Conservation (phyloP, 306 rosid genomes). For the Sesbania bispinosa region DNA sequence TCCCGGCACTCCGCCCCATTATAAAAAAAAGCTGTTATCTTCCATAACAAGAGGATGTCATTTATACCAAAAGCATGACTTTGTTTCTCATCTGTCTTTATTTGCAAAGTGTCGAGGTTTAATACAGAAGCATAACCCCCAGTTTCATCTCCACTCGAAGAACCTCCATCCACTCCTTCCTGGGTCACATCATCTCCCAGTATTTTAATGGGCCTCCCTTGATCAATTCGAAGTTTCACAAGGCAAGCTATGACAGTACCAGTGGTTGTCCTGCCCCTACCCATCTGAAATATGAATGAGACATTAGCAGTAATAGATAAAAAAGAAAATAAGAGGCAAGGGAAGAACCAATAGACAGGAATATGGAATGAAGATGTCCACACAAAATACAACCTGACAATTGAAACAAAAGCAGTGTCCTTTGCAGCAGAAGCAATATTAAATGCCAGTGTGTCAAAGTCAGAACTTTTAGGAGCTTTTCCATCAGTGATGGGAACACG, state of each 20-base stretch:
- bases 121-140: slow-evolving; percentile 39
- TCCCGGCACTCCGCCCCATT: slow-evolving; percentile 89
- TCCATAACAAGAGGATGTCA: slow-evolving; percentile 85
- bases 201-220: slow-evolving; percentile 78
- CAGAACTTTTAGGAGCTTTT: slow-evolving; percentile 93
- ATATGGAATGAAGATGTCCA: background rate
- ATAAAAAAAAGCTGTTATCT: slow-evolving; percentile 81
- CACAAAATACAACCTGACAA: slow-evolving; percentile 61
- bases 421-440: slow-evolving; percentile 76
- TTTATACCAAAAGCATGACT: slow-evolving; percentile 77
- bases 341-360: background rate
- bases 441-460: slow-evolving; percentile 63
- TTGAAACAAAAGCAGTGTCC: slow-evolving; percentile 84
- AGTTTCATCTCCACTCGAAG: slow-evolving; percentile 72
- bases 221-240: slow-evolving; percentile 77
- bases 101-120: slow-evolving; percentile 29
- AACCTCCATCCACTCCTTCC: slow-evolving; percentile 55
- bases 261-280: slow-evolving; percentile 92
- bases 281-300: slow-evolving; percentile 59
- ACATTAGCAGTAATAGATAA: slow-evolving; percentile 12
- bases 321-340: background rate
- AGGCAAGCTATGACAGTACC: slow-evolving; percentile 95
- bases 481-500: slow-evolving; percentile 95
- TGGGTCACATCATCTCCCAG: slow-evolving; percentile 43
- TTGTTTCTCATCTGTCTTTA: slow-evolving; percentile 45